Conservation (phyloP, 306 rosid genomes). For the Abrus pulchellus region DNA sequence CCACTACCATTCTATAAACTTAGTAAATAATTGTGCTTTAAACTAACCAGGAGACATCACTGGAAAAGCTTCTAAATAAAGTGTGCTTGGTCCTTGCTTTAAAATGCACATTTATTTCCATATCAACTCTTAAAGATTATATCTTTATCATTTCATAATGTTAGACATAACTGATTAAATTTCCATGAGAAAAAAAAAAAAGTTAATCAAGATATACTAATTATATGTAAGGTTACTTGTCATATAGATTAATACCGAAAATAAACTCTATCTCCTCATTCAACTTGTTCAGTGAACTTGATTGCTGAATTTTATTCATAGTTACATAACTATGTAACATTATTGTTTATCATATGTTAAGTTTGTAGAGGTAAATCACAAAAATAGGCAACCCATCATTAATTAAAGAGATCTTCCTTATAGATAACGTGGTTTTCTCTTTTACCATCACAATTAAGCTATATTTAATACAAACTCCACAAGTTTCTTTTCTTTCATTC, state of each 20-base stretch:
- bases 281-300: not conserved
- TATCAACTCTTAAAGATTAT: not conserved
- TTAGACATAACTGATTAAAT: not conserved
- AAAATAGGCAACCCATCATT: not conserved
- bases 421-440: not conserved
- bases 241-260: not conserved
- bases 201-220: not conserved
- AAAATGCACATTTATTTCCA: constrained; percentile 1
- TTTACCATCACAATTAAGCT: constrained; percentile 13
- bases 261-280: constrained; percentile 20
- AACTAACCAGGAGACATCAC: not conserved
- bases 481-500: not conserved
- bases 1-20: not conserved
- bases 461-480: constrained; percentile 2
- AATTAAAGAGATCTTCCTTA: not conserved
- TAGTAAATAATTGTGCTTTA: not conserved
- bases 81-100: constrained; percentile 4
- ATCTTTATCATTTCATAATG: not conserved
- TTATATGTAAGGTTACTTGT: not conserved
- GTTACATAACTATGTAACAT: not conserved
- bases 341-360: not conserved
- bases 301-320: constrained; percentile 10
- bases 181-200: not conserved
- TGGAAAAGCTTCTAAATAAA: constrained; percentile 7
- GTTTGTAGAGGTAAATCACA: not conserved